phyloP scores from a whole-genome alignment of 108 stramenopile species.

The Cylindrotheca fusiformis region DNA sequence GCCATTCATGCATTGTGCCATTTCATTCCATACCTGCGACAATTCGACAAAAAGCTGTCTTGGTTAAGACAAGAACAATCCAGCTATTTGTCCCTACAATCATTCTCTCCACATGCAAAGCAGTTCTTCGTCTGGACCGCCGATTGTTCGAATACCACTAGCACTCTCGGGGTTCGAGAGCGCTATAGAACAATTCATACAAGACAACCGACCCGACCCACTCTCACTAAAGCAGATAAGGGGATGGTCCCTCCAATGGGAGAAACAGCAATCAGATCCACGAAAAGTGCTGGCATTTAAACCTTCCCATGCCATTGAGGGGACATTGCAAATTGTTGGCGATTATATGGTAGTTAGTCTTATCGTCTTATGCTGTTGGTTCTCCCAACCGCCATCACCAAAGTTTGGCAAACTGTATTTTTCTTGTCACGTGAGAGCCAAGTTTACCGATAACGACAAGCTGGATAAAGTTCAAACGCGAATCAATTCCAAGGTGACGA shows the following conservation, averaged over 20 bases:
- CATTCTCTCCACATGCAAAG: no score
- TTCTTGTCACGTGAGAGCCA: conserved; percentile 12
- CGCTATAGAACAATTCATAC: not conserved
- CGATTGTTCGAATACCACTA: no score
- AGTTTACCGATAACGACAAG: not conserved
- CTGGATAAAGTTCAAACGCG: conserved; percentile 19
- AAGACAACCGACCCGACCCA: conserved; percentile 60
- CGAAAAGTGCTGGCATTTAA: not conserved
- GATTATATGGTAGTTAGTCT: conserved; percentile 27
- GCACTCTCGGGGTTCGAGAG: no score
- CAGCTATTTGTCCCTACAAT: no score
- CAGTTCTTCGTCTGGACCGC: no score
- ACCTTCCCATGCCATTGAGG: conserved; percentile 17
- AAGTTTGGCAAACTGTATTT: conserved; percentile 18
- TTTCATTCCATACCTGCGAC: no score
- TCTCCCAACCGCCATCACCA: not conserved
- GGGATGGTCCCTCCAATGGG: conserved; percentile 48
- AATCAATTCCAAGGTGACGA: conserved; percentile 44
- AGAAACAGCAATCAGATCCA: not conserved
- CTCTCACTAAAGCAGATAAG: conserved; percentile 48
- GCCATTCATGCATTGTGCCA: no score
- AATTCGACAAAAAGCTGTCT: no score
- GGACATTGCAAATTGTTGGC: conserved; percentile 27
- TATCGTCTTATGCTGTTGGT: conserved; percentile 19
- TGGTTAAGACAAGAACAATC: no score